Evolutionary conservation across 1,284 basidiomycete species (phyloP).

Genomic region (Ustanciosporium gigantosporum): DNA sequence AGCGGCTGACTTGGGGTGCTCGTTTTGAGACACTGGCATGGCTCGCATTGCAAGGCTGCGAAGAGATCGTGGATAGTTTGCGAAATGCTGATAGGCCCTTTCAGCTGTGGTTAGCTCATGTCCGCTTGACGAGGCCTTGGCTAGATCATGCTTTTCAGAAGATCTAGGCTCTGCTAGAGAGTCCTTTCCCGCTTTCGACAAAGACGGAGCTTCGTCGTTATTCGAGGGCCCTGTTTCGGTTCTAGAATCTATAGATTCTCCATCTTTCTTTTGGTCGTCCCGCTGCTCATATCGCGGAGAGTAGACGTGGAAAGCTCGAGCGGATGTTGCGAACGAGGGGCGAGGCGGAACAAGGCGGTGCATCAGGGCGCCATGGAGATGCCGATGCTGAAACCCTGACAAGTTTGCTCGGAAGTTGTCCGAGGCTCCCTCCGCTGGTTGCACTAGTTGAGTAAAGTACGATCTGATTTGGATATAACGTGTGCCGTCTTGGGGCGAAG

Average conservation of each 20-base stretch:
- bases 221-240: background rate
- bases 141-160: background rate
- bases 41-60: conserved; percentile 50
- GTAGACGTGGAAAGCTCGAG: background rate
- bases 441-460: background rate
- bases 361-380: background rate
- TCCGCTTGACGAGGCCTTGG: background rate
- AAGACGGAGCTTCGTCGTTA: background rate
- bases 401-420: background rate
- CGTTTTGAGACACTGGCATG: conserved; percentile 16
- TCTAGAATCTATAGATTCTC: background rate
- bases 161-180: too few species aligned
- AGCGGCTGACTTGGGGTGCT: conserved; percentile 1
- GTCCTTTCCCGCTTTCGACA: too few species aligned
- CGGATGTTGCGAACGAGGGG: background rate
- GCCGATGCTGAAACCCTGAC: background rate
- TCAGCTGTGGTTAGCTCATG: conserved; percentile 21
- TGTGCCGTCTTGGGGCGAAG: too few species aligned
- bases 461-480: background rate
- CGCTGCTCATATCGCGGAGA: background rate
- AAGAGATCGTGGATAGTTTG: conserved; percentile 55
- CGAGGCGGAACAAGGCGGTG: background rate
- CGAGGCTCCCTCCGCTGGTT: too few species aligned
- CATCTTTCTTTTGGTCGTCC: background rate
- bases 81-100: conserved; percentile 38